Base-by-base conservation (phyloP, 371 early-diverging fungal genomes). In the Zopfochytrium polystomum region DNA sequence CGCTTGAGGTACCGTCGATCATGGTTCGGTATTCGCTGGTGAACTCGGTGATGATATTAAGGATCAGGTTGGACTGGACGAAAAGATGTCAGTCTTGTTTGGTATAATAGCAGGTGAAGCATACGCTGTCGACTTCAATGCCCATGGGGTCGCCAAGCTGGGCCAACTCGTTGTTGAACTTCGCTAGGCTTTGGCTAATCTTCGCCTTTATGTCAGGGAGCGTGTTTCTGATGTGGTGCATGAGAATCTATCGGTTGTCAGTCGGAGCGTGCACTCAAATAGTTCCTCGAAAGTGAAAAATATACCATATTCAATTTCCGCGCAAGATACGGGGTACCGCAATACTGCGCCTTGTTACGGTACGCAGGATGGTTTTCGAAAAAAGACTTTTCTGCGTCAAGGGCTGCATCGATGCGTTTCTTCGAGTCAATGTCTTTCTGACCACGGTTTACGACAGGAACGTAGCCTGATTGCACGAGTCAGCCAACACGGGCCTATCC, bases 191-290 rank as follows among this genome's bases (percentile, higher is more conserved):
- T 3, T 87, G 77, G 52, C 89, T 81, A 31, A 98, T 93, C 72
- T 94, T 94, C 43, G 93, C 86, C 70, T 96, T 98, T 75, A 96
- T 98, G 64, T 98, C 98, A n/a, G 98, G 98, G 32, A 98, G 75
- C 3, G 93, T 94, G 70, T 87, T 90, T 50, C 90, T 86, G 71
- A 97, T 98, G 69, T 97, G 98, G 77, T 95, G 93, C 91, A 95
- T 92, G 61, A 99, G 81, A 56, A 98, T 92, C 90, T 90, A 60
- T n/a, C 26, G 1, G 7, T n/a, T 68, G 72, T 9, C 5, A 47
- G 18, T 6, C 9, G 9, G 6, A 47, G 25, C 5, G 25, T 11
- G 6, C 6, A 20, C 6, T 25, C 18, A 47, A 47, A 47, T 11
- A 6, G 23, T 20, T 47, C 6, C 9, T 7, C 47, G 25, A 25